Evolutionary conservation across 169 alveolate genomes (phyloP), one percentile per base, ranked within the genome.

Genomic region (Eimeria acervulina): DNA sequence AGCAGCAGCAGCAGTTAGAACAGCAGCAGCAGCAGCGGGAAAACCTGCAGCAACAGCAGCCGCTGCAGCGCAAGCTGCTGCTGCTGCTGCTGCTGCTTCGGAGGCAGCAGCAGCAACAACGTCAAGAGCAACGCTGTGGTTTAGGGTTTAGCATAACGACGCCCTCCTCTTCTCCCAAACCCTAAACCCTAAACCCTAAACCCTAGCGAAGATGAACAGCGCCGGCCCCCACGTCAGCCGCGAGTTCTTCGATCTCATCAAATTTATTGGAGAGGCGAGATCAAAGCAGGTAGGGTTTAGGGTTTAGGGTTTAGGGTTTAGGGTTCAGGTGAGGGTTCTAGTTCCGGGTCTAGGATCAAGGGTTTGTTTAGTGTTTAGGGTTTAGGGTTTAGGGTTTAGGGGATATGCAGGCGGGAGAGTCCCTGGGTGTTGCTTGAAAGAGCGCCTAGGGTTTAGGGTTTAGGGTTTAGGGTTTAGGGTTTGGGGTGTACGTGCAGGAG

Each of bases 201-300:
- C 42, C 59, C 38, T 42, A n/a, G 93, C 38, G 78, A 85, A 63
- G 59, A 94, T 94, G 96, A 78, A 81, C 52, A 78, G 66, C 92
- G 70, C 96, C 5, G 94, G 95, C 80, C 72, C 92, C 59, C 85
- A 80, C 93, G 95, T 92, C 10, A 84, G 96, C 44, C 72, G 80
- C 52, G 97, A 99, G 96, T 96, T 98, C 95, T 97, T 98, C 97
- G 99, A 98, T 87, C 98, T 99, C 63, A 98, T 99, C 84, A 98
- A 98, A 87, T 97, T 99, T 63, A 98, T 98, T 40, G 99, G 99
- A 70, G 99, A 99, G 96, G 98, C 99, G 76, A 97, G 99, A n/a
- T 97, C 99, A n/a, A 98, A 98, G 94, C 98, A 98, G 96, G 99
- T 95, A 55, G 70, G 38, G 63, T 68, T 51, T 44, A 51, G 38